Base-by-base conservation (phyloP, 805 yeast species). In the Myxozyma vanderwaltii region DNA sequence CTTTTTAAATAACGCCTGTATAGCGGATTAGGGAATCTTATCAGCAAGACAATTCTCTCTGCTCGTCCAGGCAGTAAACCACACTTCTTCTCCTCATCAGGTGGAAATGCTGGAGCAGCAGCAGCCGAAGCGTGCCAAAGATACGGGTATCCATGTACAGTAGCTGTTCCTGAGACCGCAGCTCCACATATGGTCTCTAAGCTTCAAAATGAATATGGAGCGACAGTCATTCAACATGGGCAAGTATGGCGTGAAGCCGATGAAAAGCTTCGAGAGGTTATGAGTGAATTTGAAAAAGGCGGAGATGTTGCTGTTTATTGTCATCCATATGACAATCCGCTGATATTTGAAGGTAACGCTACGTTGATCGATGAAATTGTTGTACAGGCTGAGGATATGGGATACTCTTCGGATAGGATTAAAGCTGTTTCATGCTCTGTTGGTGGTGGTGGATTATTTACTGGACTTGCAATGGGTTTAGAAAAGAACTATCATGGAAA, bases 21-120 rank as follows among this genome's bases (percentile, higher is more conserved):
- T 38, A 57, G 66, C 72, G 97, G 97, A 59, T 96, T 96, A 23
- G 90, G 91, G 71, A 88, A 91, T 72, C 89, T 91, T 89, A 86
- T 91, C 64, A 74, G 59, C 67, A 76, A 58, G 76, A 77, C 52
- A 3, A 5, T 51, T 12, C 43, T 31, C 23, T 13, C 17, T 7
- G 8, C 33, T 3, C 63, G 68, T 21, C 63, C 68, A 2, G 72
- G 66, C n/a, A 46, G 59, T 23, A 51, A 61, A 39, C 67, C 67
- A 35, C 74, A 68, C 56, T 71, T 91, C 66, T 87, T 89, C 73
- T 95, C 96, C 0, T 90, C 96, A 68, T 89, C 96, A 21, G 98
- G 97, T 3, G 98, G 98, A 39, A 92, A 92, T 72, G 98, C 95
- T 63, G 98, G 98, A 1, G 92, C 91, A 68, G 98, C 98, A 63